phyloP scores from a whole-genome alignment of 1,284 basidiomycete genomes.

The Trichosporon coremiiforme region DNA sequence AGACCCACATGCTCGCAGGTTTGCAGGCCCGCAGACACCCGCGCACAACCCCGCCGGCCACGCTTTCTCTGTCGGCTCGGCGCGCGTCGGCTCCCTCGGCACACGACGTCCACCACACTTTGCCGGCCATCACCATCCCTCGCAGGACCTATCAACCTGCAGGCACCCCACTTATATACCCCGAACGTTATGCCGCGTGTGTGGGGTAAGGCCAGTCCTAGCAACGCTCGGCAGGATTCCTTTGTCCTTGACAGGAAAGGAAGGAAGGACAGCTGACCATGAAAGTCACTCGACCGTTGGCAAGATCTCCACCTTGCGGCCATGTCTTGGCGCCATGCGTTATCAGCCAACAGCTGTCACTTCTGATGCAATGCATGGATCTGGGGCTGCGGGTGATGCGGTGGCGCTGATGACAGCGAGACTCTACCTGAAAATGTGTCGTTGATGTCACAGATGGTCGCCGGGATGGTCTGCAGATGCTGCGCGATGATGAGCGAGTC shows the following conservation, averaged over 20 bases:
- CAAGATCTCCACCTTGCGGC: background rate
- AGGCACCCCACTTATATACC: background rate
- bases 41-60: background rate
- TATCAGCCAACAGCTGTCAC: too few relatives aligned
- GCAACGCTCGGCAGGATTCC: background rate
- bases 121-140: background rate
- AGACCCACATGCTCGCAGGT: background rate
- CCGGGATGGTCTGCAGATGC: background rate
- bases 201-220: background rate
- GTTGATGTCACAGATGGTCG: background rate
- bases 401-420: background rate
- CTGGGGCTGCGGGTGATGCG: too few relatives aligned
- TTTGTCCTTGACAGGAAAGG: background rate
- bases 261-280: background rate
- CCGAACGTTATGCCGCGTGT: background rate
- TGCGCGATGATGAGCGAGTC: background rate
- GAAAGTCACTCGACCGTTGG: background rate
- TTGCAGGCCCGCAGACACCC: too few relatives aligned
- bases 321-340: background rate
- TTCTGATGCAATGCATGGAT: too few relatives aligned
- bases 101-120: background rate
- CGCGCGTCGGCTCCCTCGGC: conserved; percentile 1
- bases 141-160: background rate
- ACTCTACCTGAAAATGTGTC: background rate
- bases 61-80: background rate